Conservation (phyloP, 1,284 basidiomycete species). For the Sanghuangporus weigelae region DNA sequence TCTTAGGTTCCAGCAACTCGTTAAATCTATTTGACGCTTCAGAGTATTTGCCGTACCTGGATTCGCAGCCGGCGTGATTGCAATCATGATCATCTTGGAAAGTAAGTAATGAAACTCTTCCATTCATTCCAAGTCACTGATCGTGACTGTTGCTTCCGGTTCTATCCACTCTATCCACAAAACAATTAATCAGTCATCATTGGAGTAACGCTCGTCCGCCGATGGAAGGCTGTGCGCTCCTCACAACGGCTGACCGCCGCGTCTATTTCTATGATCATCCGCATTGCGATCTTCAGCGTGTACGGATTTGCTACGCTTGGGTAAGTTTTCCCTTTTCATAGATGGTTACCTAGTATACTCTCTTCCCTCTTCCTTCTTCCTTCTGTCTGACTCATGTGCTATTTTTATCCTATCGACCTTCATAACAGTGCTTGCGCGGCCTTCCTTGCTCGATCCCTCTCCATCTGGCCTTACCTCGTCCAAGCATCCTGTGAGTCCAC, state of each 20-base stretch:
- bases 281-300: constrained; percentile 14
- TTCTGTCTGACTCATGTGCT: neutral
- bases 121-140: neutral
- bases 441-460: constrained; percentile 14
- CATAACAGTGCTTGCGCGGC: constrained; percentile 13
- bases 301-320: constrained; percentile 13
- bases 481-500: constrained; percentile 15
- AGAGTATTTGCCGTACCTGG: constrained; percentile 9
- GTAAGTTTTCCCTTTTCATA: constrained; percentile 1
- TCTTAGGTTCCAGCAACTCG: neutral
- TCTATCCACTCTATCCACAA: neutral
- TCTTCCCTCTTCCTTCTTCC: too few relatives aligned
- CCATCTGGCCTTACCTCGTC: constrained; percentile 14
- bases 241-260: constrained; percentile 5
- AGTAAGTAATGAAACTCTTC: neutral
- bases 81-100: constrained; percentile 15
- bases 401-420: neutral
- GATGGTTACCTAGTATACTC: neutral
- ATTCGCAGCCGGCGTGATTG: constrained; percentile 14
- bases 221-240: constrained; percentile 6
- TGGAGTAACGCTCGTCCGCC: constrained; percentile 9
- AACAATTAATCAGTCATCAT: constrained; percentile 4
- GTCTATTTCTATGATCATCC: constrained; percentile 12
- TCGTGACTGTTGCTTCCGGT: neutral
- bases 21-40: too few relatives aligned